phyloP scores from a whole-genome alignment of 306 rosid species.

The Rosa multiflora region DNA sequence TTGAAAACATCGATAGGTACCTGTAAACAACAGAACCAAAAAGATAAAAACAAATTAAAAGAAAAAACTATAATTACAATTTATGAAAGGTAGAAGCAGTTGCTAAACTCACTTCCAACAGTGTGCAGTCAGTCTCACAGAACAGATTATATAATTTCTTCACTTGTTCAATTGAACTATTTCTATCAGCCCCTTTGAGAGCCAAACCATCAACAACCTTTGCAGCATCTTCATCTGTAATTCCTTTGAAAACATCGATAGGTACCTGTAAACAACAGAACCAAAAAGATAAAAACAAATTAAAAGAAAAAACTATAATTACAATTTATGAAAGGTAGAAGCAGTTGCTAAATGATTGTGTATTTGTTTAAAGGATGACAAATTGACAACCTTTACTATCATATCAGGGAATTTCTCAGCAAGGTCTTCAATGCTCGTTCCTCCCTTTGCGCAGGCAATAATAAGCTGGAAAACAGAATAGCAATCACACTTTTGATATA shows the following conservation, averaged over 20 bases:
- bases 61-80: constrained; percentile 25
- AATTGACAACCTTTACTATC: constrained; percentile 68
- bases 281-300: neutral
- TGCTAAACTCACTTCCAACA: constrained; percentile 81
- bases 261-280: constrained; percentile 60
- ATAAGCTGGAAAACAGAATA: constrained; percentile 57
- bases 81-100: constrained; percentile 12
- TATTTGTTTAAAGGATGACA: neutral
- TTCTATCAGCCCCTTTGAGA: constrained; percentile 71
- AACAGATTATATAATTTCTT: constrained; percentile 90
- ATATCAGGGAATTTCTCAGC: constrained; percentile 97
- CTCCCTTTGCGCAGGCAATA: constrained; percentile 95
- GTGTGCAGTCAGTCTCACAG: constrained; percentile 80
- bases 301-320: constrained; percentile 31
- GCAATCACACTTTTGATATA: neutral
- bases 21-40: constrained; percentile 33
- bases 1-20: constrained; percentile 91
- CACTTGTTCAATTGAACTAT: constrained; percentile 91
- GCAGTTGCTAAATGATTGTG: constrained; percentile 11
- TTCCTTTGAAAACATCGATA: constrained; percentile 88
- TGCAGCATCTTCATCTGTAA: constrained; percentile 90
- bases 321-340: constrained; percentile 13
- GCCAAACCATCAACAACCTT: constrained; percentile 98
- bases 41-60: constrained; percentile 2
- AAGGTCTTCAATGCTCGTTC: constrained; percentile 98